Base-by-base conservation (phyloP, 331 rosid genomes). In the Acacia pycnantha region DNA sequence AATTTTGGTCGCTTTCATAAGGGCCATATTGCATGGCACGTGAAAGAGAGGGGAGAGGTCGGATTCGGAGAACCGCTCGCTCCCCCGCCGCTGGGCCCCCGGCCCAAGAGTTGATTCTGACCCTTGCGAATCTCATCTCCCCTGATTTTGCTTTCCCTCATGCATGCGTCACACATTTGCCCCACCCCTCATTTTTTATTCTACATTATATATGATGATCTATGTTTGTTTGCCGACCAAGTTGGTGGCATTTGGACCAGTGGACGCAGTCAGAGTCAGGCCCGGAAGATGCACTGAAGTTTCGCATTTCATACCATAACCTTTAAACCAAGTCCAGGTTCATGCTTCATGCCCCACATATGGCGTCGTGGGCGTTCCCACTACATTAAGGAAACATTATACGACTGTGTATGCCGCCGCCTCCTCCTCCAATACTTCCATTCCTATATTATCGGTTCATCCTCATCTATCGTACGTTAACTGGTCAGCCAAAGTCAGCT, bases 51-150 rank as follows among this genome's bases (percentile, higher is more conserved):
- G 0, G 0, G 75, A 44, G 56, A n/a, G 75, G 74, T 59, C 21
- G 18, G 85, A 77, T 77, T 11, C 81, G 67, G 22, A 37, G 74
- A 80, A 81, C 81, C 81, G 40, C 41, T 74, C 15, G 16, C 33
- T 24, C 8, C 16, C 2, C 16, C 66, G 35, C 33, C 18, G 0
- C 11, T 43, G 21, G 54, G 72, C 47, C 47, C 4, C 61, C 2
- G 59, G 41, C 76, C 76, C 41, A 24, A 8, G 22, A 2, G 0
- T 54, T 44, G 44, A 14, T 24, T 11, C 13, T 26, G 71, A 43
- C 80, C 80, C 70, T 18, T 4, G 3, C 19, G 6, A 14, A 18
- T 76, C 56, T 6, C 54, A 15, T 22, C 58, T 59, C 79, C 56
- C 24, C 18, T 41, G 2, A 76, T n/a, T 58, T 74, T 35, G 79